Percentiles rank a stretch among this genome's conserved stretches.
These are phyloP conservation scores for Naegleria fowleri DNA, from an alignment of 208 protist genomes.

Conservation along the genomic window DNA sequence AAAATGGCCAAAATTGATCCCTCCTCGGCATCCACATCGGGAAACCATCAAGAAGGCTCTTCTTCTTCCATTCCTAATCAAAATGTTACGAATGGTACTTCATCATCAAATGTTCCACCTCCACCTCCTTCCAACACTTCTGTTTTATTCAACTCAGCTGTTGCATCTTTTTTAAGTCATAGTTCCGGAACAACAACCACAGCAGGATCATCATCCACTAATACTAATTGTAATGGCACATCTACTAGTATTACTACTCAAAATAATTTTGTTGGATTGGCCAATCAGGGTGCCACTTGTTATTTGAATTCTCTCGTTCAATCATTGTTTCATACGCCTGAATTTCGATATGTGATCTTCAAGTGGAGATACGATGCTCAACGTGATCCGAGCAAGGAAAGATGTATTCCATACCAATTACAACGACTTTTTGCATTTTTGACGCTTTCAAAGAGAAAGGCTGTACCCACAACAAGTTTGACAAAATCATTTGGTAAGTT, in stretches of 20 bases:
- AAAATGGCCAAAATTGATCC: too few relatives aligned
- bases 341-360: constrained; percentile 24
- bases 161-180: neutral
- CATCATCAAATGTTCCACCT: too few relatives aligned
- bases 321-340: constrained; percentile 30
- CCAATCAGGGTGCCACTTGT: constrained; percentile 42
- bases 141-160: neutral
- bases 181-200: neutral
- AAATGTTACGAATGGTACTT: too few relatives aligned
- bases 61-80: too few relatives aligned
- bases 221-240: constrained; percentile 1
- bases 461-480: neutral
- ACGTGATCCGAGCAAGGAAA: constrained; percentile 39
- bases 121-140: too few relatives aligned
- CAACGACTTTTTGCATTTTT: constrained; percentile 77
- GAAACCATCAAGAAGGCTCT: too few relatives aligned
- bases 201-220: neutral
- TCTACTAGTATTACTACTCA: neutral
- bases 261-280: constrained; percentile 41
- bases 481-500: constrained; percentile 35
- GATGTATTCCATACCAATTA: constrained; percentile 58
- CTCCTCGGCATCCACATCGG: too few relatives aligned
- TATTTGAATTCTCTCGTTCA: constrained; percentile 41
- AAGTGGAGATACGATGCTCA: constrained; percentile 33
- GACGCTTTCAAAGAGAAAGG: constrained; percentile 47